These are phyloP conservation scores for Umbilicus rupestris DNA, from an alignment of 164 flowering plant genomes.

Conservation along the genomic window DNA sequence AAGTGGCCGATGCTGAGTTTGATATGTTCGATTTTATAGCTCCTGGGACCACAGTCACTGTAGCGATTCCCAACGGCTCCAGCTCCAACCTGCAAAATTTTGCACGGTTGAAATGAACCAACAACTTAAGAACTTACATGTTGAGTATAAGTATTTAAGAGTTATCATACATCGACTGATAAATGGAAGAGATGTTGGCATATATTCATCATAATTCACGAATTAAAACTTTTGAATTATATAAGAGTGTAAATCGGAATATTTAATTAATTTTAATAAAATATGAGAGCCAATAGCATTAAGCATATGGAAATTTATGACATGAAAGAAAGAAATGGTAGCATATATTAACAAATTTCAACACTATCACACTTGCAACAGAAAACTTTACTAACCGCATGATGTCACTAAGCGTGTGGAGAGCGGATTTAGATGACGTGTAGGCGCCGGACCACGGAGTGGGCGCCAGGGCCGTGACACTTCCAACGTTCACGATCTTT, in stretches of 20 bases:
- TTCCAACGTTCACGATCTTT: slow-evolving; percentile 79
- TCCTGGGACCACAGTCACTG: slow-evolving; percentile 73
- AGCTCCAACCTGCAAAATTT: slow-evolving; percentile 60
- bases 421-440: slow-evolving; percentile 77
- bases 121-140: background rate
- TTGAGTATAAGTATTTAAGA: no score
- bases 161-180: no score
- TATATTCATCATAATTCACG: no score
- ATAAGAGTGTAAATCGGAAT: no score
- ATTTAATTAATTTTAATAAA: no score
- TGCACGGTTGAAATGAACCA: background rate
- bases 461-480: slow-evolving; percentile 61
- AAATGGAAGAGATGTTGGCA: no score
- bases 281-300: no score
- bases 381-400: slow-evolving; percentile 44
- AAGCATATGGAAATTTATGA: no score
- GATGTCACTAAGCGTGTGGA: slow-evolving; percentile 64
- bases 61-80: slow-evolving; percentile 57
- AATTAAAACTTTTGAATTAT: no score
- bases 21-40: slow-evolving; percentile 67
- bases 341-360: no score
- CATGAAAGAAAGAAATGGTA: no score
- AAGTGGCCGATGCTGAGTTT: slow-evolving; percentile 35
- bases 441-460: slow-evolving; percentile 92
- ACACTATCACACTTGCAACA: no score